Conservation (phyloP, 768 basidiomycete species). For the Suillus subluteus region DNA sequence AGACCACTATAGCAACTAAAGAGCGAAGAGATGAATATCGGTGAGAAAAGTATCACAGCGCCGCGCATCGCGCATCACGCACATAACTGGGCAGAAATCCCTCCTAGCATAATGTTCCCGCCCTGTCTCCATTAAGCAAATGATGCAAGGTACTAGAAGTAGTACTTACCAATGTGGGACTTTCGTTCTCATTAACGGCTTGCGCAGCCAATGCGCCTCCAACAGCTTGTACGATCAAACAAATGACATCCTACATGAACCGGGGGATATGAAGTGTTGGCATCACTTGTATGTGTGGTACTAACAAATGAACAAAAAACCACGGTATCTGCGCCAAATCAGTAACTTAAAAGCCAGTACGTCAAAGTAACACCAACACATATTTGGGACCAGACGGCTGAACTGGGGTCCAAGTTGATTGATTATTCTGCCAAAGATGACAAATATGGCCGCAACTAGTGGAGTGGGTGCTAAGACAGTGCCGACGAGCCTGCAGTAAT, state of each 20-base stretch:
- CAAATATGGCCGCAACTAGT: conserved; percentile 57
- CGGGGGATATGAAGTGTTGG: not conserved
- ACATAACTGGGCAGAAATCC: conserved; percentile 60
- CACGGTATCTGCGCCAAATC: conserved; percentile 14
- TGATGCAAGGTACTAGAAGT: not conserved
- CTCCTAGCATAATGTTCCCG: conserved; percentile 62
- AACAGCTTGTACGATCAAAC: conserved; percentile 42
- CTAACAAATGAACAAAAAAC: conserved; percentile 18
- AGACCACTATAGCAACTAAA: conserved; percentile 47
- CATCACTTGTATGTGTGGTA: not conserved
- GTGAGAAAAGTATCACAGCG: conserved; percentile 19
- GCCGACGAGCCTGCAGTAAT: conserved; percentile 29
- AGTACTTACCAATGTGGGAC: conserved; percentile 17
- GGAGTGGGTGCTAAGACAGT: conserved; percentile 61
- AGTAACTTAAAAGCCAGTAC: not conserved
- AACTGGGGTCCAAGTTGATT: conserved; percentile 48
- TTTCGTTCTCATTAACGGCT: conserved; percentile 28
- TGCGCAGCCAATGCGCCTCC: conserved; percentile 51
- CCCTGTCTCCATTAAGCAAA: conserved; percentile 36
- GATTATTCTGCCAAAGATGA: conserved; percentile 54
- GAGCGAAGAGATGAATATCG: conserved; percentile 18
- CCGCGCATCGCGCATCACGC: conserved; percentile 35
- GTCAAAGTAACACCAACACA: conserved; percentile 26
- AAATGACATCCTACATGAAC: conserved; percentile 35
- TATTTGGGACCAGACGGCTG: conserved; percentile 45